Evolutionary conservation across 2,329 filamentous ascomycete species (phyloP).

Genomic region (Xenoacremonium recifei): DNA sequence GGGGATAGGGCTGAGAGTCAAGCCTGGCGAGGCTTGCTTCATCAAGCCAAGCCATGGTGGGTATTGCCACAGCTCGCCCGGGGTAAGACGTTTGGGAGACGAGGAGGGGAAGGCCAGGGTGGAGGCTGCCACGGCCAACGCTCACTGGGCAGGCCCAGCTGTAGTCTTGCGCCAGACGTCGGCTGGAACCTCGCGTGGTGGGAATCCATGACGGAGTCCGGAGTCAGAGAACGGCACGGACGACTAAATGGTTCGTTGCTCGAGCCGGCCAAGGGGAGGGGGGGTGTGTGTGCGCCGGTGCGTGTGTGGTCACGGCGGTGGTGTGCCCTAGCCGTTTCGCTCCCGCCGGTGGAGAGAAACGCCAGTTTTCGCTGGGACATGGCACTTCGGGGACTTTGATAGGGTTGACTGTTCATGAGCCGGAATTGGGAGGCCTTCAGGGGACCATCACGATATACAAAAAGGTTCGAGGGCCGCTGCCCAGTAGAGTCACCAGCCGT

Average conservation of each 20-base stretch:
- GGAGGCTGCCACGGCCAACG: conserved; percentile 18
- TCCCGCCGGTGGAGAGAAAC: conserved; percentile 21
- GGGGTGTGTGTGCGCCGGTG: too few relatives aligned
- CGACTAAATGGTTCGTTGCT: too few relatives aligned
- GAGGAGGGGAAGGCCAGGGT: conserved; percentile 21
- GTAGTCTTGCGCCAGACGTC: conserved; percentile 10
- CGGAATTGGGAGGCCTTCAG: conserved; percentile 26
- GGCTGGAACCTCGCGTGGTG: too few relatives aligned
- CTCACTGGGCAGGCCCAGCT: conserved; percentile 21
- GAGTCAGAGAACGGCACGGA: too few relatives aligned
- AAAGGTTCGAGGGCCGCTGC: conserved; percentile 25
- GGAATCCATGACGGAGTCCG: too few relatives aligned
- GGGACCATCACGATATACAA: conserved; percentile 27
- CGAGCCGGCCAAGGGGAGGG: conserved; percentile 16
- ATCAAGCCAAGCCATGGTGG: too few relatives aligned
- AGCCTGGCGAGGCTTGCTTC: conserved; percentile 16
- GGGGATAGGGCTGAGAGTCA: conserved; percentile 25
- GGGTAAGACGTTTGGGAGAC: conserved; percentile 20
- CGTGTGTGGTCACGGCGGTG: too few relatives aligned
- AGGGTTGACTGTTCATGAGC: conserved; percentile 15
- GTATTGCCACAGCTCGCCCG: conserved; percentile 27
- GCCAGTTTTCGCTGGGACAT: conserved; percentile 18
- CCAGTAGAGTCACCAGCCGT: too few relatives aligned
- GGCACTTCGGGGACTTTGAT: conserved; percentile 18
- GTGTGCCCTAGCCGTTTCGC: conserved; percentile 24